These are phyloP conservation scores for Thermoascus crustaceus DNA, from an alignment of 2,329 filamentous ascomycete genomes.

Conservation along the genomic window DNA sequence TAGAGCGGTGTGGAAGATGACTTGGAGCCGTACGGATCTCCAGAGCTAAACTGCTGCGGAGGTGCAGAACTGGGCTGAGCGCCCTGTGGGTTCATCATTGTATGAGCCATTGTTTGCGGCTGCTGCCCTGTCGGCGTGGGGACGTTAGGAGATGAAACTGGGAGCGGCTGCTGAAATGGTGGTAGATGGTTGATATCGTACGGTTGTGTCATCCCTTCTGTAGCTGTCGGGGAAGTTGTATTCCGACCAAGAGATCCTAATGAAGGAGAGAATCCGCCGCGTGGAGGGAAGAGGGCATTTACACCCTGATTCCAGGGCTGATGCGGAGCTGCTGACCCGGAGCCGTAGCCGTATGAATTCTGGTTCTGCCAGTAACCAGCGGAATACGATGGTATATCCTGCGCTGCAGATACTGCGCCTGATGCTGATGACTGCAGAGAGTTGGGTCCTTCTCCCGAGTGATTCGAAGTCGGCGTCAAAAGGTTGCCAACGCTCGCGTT, in stretches of 20 bases:
- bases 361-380: constrained; percentile 53
- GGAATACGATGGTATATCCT: constrained; percentile 39
- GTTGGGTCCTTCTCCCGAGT: constrained; percentile 39
- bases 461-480: constrained; percentile 54
- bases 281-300: constrained; percentile 34
- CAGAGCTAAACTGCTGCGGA: constrained; percentile 44
- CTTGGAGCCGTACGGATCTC: constrained; percentile 54
- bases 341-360: constrained; percentile 47
- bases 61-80: constrained; percentile 16
- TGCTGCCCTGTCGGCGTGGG: constrained; percentile 16
- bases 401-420: constrained; percentile 27
- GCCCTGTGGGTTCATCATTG: constrained; percentile 44
- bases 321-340: constrained; percentile 36
- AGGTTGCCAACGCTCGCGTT: constrained; percentile 53
- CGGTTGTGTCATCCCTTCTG: constrained; percentile 58
- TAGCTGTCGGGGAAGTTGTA: constrained; percentile 50
- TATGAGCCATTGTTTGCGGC: constrained; percentile 33
- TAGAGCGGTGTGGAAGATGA: constrained; percentile 43
- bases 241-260: constrained; percentile 47
- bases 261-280: constrained; percentile 51
- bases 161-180: constrained; percentile 52
- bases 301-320: constrained; percentile 38
- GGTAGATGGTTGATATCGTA: constrained; percentile 58
- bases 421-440: constrained; percentile 42
- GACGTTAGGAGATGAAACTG: constrained; percentile 45